A percentile compares a stretch with the other conserved stretches of the same genome.
These are phyloP conservation scores for Erodium texanum DNA, from an alignment of 441 rosid species.

Conservation along the genomic window DNA sequence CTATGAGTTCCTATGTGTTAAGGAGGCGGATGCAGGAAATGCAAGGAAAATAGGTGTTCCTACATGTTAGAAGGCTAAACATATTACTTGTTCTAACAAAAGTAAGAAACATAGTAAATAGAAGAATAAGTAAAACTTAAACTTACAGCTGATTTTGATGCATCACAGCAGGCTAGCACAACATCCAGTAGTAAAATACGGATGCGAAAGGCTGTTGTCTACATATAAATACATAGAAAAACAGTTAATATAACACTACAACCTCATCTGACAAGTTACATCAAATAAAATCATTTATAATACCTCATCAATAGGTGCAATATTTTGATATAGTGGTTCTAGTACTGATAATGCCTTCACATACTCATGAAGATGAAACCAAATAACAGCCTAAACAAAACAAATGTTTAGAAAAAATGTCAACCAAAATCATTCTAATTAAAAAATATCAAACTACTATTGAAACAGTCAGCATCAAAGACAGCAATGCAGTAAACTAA, in stretches of 20 bases:
- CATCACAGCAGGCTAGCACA: slow-evolving; percentile 73
- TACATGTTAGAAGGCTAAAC: not conserved
- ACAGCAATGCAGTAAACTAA: slow-evolving; percentile 5
- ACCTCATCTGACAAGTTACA: slow-evolving; percentile 11
- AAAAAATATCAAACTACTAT: slow-evolving; percentile 13
- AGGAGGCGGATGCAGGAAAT: not conserved
- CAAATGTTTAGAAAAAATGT: slow-evolving; percentile 6
- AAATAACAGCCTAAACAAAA: slow-evolving; percentile 62
- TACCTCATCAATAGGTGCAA: slow-evolving; percentile 90
- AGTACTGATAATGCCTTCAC: slow-evolving; percentile 66
- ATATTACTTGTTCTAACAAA: not conserved
- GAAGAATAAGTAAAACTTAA: not conserved
- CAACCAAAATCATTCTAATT: too few relatives aligned
- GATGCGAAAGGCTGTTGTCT: slow-evolving; percentile 80
- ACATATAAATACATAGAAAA: slow-evolving; percentile 26
- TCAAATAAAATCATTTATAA: slow-evolving; percentile 8
- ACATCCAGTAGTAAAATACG: slow-evolving; percentile 80
- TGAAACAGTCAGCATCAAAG: slow-evolving; percentile 6
- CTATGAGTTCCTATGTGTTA: not conserved
- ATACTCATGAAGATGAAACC: slow-evolving; percentile 92
- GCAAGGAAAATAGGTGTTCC: too few relatives aligned
- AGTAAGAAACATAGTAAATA: not conserved
- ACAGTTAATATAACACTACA: slow-evolving; percentile 16
- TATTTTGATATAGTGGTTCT: slow-evolving; percentile 71
- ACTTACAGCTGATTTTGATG: slow-evolving; percentile 76